These are phyloP conservation scores for Cercophora sp. DNA, from an alignment of 495 filamentous ascomycete genomes.

Conservation along the genomic window DNA sequence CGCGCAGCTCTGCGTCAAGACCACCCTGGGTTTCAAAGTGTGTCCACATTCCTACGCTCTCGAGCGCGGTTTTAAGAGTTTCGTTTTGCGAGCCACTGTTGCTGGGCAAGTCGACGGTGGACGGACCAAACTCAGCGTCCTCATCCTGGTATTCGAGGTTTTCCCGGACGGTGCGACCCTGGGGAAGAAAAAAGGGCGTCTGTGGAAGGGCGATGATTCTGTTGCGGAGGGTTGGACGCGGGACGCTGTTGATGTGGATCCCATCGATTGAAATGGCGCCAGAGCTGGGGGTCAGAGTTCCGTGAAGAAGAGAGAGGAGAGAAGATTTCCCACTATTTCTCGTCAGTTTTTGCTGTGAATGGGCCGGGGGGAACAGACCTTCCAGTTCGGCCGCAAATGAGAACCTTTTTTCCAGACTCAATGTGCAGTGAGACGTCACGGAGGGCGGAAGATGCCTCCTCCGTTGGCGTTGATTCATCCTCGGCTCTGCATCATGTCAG, in stretches of 20 bases:
- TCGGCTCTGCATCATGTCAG: neutral
- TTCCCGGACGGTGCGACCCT: neutral
- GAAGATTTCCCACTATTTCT: neutral
- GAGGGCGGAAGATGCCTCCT: neutral
- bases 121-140: too few species aligned
- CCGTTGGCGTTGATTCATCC: neutral
- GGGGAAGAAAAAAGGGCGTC: neutral
- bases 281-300: neutral
- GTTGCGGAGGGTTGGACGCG: neutral
- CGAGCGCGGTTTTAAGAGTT: neutral
- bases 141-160: conserved; percentile 1
- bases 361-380: neutral
- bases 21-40: neutral
- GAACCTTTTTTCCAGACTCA: neutral
- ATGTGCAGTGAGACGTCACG: neutral
- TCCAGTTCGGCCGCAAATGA: neutral
- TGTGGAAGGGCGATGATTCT: neutral
- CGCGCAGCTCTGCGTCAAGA: neutral
- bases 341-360: neutral
- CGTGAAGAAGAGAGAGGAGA: neutral
- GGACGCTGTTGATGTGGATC: neutral
- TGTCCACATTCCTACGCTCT: neutral
- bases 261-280: neutral
- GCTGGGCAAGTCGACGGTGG: neutral
- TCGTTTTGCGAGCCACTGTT: neutral